A percentile compares a stretch with the other conserved stretches of the same genome.
Evolutionary conservation across 139 green algal species (phyloP).

Genomic region (Coelastrella sp.): DNA sequence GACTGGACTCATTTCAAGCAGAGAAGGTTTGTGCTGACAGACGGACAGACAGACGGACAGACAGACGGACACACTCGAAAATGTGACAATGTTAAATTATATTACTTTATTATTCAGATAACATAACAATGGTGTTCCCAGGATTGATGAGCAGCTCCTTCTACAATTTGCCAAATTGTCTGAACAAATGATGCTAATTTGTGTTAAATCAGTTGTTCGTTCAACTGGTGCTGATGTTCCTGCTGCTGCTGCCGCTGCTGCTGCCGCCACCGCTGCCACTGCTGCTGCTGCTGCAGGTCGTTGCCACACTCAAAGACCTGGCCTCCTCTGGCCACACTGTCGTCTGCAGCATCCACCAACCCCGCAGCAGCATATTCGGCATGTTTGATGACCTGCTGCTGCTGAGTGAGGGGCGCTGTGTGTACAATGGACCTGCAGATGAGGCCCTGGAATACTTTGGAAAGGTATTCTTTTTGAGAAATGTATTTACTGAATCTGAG

Average conservation of each 20-base stretch:
- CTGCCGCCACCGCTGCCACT: too few species aligned
- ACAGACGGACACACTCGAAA: too few species aligned
- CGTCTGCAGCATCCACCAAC: slow-evolving; percentile 86
- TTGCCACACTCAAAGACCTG: slow-evolving; percentile 81
- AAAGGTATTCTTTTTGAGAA: neutral
- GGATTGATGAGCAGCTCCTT: too few species aligned
- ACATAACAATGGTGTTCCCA: too few species aligned
- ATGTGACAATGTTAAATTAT: neutral
- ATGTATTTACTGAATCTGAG: too few species aligned
- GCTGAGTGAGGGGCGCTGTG: slow-evolving; percentile 66
- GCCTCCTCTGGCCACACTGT: slow-evolving; percentile 77
- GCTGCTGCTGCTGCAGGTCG: slow-evolving; percentile 58
- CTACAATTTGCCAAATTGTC: too few species aligned
- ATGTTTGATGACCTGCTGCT: slow-evolving; percentile 96
- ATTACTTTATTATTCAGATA: too few species aligned
- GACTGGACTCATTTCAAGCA: slow-evolving; percentile 88
- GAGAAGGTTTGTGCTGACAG: slow-evolving; percentile 67
- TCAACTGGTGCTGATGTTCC: too few species aligned
- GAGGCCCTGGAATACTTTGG: slow-evolving; percentile 79
- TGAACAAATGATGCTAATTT: too few species aligned
- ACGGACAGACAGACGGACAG: neutral
- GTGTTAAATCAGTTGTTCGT: too few species aligned
- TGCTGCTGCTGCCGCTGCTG: neutral
- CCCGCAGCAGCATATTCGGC: slow-evolving; percentile 86
- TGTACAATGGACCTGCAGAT: slow-evolving; percentile 70